phyloP scores from a whole-genome alignment of 2,329 filamentous ascomycete species.

The Neopestalotiopsis rosae region DNA sequence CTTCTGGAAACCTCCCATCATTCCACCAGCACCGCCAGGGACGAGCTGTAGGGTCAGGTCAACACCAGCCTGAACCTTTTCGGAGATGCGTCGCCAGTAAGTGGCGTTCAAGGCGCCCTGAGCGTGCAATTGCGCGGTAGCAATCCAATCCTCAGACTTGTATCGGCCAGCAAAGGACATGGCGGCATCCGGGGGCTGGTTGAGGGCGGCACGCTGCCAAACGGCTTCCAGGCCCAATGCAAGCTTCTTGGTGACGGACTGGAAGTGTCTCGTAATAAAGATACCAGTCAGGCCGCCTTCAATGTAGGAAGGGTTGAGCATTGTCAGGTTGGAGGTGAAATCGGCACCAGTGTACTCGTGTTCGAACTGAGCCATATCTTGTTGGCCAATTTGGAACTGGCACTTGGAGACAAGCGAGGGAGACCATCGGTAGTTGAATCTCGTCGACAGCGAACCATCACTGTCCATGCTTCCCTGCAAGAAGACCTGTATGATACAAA shows the following conservation, averaged over 20 bases:
- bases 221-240: slow-evolving; percentile 88
- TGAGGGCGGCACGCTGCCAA: slow-evolving; percentile 87
- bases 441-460: slow-evolving; percentile 82
- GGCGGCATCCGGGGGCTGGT: slow-evolving; percentile 87
- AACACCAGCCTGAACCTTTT: slow-evolving; percentile 95
- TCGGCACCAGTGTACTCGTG: slow-evolving; percentile 94
- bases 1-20: slow-evolving; percentile 78
- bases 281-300: slow-evolving; percentile 95
- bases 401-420: slow-evolving; percentile 83
- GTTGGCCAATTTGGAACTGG: slow-evolving; percentile 80
- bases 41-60: slow-evolving; percentile 90
- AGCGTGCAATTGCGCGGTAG: slow-evolving; percentile 85
- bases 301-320: slow-evolving; percentile 91
- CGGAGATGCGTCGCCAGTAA: slow-evolving; percentile 92
- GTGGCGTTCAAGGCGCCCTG: slow-evolving; percentile 88
- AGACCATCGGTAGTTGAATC: slow-evolving; percentile 93
- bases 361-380: slow-evolving; percentile 92
- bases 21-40: slow-evolving; percentile 69
- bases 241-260: slow-evolving; percentile 86
- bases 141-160: slow-evolving; percentile 91
- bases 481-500: slow-evolving; percentile 71
- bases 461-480: slow-evolving; percentile 96
- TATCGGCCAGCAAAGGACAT: slow-evolving; percentile 92
- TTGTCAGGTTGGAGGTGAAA: slow-evolving; percentile 92
- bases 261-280: slow-evolving; percentile 93